Conservation (phyloP, 2,329 filamentous ascomycete species). For the Stemphylium beticola region DNA sequence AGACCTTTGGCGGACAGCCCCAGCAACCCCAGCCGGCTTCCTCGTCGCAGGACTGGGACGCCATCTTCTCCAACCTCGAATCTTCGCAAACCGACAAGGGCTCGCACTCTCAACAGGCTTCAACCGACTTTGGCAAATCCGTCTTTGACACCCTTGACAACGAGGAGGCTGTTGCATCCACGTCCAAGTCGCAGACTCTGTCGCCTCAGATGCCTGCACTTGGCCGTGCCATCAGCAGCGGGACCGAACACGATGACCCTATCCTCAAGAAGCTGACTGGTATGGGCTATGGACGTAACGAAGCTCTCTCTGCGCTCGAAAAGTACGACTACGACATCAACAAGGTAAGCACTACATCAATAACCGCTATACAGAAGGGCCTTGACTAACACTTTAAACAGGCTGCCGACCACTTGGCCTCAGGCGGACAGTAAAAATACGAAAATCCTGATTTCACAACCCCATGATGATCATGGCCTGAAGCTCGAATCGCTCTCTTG, state of each 20-base stretch:
- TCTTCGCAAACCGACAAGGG: conserved; percentile 49
- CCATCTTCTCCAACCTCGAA: conserved; percentile 85
- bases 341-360: conserved; percentile 65
- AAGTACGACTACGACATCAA: conserved; percentile 97
- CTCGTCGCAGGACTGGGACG: conserved; percentile 83
- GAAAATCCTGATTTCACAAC: background rate
- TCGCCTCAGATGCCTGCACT: conserved; percentile 52
- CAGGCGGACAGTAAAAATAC: conserved; percentile 20
- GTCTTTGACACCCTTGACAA: conserved; percentile 46
- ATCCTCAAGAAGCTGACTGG: conserved; percentile 86
- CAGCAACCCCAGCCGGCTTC: conserved; percentile 50
- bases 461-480: background rate
- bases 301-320: conserved; percentile 81
- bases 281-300: conserved; percentile 82
- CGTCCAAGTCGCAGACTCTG: conserved; percentile 30
- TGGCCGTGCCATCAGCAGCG: conserved; percentile 73
- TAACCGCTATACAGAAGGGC: background rate
- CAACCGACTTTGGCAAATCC: conserved; percentile 46
- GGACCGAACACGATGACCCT: conserved; percentile 85
- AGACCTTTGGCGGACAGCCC: conserved; percentile 50
- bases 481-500: conserved; percentile 16
- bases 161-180: conserved; percentile 39
- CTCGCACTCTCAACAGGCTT: conserved; percentile 39
- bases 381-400: conserved; percentile 29
- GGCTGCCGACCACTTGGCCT: conserved; percentile 47